Conservation (phyloP, 2,329 filamentous ascomycete species). For the Fusarium algeriense region DNA sequence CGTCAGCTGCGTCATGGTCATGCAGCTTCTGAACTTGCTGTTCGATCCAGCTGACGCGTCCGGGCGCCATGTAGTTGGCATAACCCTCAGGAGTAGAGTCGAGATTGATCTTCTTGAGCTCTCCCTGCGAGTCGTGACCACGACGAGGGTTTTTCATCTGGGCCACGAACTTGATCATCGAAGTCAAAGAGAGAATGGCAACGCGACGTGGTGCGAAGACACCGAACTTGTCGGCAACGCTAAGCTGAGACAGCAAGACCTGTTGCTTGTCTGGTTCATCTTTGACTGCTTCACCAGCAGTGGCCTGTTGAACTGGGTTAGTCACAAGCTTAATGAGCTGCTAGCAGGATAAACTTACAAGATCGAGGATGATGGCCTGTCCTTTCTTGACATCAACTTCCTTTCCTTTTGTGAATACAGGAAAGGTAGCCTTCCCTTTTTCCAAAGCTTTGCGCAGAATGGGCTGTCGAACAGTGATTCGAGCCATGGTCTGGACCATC, state of each 20-base stretch:
- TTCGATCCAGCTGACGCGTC: neutral
- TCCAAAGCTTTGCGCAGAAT: neutral
- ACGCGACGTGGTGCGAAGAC: slow-evolving; percentile 2
- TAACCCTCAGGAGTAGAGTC: slow-evolving; percentile 32
- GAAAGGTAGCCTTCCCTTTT: accelerated
- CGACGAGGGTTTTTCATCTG: slow-evolving; percentile 42
- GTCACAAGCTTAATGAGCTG: neutral
- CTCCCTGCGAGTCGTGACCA: slow-evolving; percentile 39
- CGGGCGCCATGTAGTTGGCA: slow-evolving; percentile 39
- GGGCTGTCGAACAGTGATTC: neutral
- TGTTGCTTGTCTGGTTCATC: neutral
- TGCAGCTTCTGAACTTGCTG: neutral
- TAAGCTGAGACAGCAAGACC: neutral
- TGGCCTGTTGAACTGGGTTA: neutral
- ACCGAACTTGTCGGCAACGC: slow-evolving; percentile 5
- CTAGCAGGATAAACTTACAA: neutral
- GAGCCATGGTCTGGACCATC: neutral
- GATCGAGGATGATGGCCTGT: neutral
- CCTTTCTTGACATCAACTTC: neutral
- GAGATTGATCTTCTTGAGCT: slow-evolving; percentile 33
- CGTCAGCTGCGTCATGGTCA: neutral
- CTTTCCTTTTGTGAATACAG: neutral
- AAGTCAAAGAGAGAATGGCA: neutral
- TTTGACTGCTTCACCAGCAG: neutral
- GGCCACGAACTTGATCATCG: slow-evolving; percentile 41